Conservation (phyloP, 306 rosid species). For the Ceratonia siliqua region DNA sequence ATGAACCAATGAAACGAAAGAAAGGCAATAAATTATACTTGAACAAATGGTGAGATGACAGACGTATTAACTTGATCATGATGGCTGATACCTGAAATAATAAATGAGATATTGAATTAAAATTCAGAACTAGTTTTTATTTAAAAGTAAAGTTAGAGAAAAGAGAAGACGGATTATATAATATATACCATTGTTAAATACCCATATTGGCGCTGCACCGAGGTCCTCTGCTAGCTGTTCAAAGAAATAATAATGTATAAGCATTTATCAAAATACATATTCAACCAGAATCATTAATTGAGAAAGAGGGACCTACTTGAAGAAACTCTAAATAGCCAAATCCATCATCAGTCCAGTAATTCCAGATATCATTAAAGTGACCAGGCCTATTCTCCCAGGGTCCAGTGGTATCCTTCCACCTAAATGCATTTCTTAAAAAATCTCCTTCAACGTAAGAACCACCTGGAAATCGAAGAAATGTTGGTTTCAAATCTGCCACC, state of each 20-base stretch:
- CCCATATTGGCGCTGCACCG: conserved; percentile 83
- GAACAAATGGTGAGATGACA: conserved; percentile 63
- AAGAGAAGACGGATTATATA: conserved; percentile 8
- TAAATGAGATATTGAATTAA: neutral
- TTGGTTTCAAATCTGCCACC: conserved; percentile 53
- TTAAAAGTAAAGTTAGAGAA: conserved; percentile 2
- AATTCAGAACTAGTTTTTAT: neutral
- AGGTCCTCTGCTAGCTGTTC: conserved; percentile 90
- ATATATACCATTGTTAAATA: conserved; percentile 83
- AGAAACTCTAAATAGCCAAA: conserved; percentile 95
- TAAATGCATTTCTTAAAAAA: conserved; percentile 94
- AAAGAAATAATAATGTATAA: conserved; percentile 18
- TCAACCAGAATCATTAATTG: neutral
- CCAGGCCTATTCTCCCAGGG: conserved; percentile 99
- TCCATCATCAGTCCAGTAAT: conserved; percentile 98
- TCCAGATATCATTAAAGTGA: conserved; percentile 99
- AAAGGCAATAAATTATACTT: conserved; percentile 45
- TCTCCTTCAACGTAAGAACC: conserved; percentile 98
- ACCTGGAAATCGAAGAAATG: conserved; percentile 76
- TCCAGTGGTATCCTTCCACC: conserved; percentile 86
- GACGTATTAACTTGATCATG: conserved; percentile 67
- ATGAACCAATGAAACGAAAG: neutral
- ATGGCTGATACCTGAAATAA: conserved; percentile 75
- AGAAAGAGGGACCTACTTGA: conserved; percentile 56
- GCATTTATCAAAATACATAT: neutral